Base-by-base conservation (phyloP, 2,329 filamentous ascomycete species). In the Westerdykella sp. region DNA sequence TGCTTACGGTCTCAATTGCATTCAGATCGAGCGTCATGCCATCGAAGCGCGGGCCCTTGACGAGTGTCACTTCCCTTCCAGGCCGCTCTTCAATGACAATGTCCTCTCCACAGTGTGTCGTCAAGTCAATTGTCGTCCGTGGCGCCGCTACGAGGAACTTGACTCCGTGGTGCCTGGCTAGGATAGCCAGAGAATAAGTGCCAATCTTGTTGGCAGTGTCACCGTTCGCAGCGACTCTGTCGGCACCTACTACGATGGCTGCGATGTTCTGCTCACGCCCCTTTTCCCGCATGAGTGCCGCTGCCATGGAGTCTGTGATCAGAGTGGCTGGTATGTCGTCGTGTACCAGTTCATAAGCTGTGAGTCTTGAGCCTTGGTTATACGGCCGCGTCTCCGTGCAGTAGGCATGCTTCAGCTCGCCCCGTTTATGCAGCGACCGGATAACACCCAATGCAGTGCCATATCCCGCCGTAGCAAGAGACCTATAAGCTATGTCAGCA, bases 121-220 rank as follows among this genome's bases (percentile, higher is more conserved):
- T 74, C 25, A 95, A 72, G 61, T 98, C 93, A 54, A 98, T 93
- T 44, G 88, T 95, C 2, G 93, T 98, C 6, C 90, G 86, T 0
- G 93, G 93, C 1, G 93, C 93, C 0, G 93, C 93, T 23, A 98
- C 90, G 9, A 98, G 77, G 63, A 98, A 98, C 67, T 91, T 95
- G 59, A 97, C 78, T 14, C 87, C 86, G 59, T 98, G 93, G 59
- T 90, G 75, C 52, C 78, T 83, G 16, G 93, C 93, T 23, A 95
- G 76, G n/a, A 97, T 89, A 3, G 93, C 89, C 4, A 98, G 77
- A 42, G 84, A 79, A 65, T 98, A 97, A 0, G 93, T 98, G 40
- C 93, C 93, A 48, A 98, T 94, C 73, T 98, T 98, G 73, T 98
- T 98, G 43, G 93, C 93, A 0, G 93, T 97, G 69, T 98, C 93